Percentiles rank a stretch among this genome's conserved stretches.
Conservation (phyloP, 441 rosid genomes). For the Syzygium malaccense region DNA sequence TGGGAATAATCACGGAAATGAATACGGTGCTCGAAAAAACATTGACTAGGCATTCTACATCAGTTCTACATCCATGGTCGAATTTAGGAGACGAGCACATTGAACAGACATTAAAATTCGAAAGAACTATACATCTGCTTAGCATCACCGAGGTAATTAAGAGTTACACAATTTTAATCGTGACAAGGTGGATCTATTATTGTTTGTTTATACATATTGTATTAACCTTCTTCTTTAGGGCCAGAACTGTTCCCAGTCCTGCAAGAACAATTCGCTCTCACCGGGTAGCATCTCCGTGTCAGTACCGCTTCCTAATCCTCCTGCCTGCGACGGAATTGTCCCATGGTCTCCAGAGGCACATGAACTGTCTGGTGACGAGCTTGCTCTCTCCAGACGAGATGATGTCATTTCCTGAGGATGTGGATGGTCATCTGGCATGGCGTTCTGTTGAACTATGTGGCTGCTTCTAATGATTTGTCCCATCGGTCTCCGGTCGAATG, state of each 20-base stretch:
- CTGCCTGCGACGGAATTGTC: neutral
- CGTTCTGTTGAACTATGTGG: neutral
- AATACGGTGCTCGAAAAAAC: neutral
- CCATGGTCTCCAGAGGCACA: conserved; percentile 5
- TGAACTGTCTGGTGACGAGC: conserved; percentile 8
- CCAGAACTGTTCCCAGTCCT: neutral
- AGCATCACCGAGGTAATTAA: neutral
- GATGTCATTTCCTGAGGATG: neutral
- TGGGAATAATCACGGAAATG: neutral
- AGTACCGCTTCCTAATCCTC: neutral
- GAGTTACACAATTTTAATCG: neutral
- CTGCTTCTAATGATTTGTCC: neutral
- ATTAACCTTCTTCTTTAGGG: neutral
- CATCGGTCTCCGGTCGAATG: conserved; percentile 56
- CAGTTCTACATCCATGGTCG: neutral
- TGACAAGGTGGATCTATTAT: neutral
- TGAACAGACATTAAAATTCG: neutral
- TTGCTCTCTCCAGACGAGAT: conserved; percentile 1
- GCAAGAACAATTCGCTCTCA: neutral
- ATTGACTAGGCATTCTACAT: neutral
- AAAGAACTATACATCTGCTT: neutral
- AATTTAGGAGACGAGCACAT: neutral
- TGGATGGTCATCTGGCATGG: neutral
- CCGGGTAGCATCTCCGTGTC: neutral
- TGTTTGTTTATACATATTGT: neutral